Evolutionary conservation across 805 yeast genomes (phyloP).

Genomic region (Sugiyamaella smithiae): DNA sequence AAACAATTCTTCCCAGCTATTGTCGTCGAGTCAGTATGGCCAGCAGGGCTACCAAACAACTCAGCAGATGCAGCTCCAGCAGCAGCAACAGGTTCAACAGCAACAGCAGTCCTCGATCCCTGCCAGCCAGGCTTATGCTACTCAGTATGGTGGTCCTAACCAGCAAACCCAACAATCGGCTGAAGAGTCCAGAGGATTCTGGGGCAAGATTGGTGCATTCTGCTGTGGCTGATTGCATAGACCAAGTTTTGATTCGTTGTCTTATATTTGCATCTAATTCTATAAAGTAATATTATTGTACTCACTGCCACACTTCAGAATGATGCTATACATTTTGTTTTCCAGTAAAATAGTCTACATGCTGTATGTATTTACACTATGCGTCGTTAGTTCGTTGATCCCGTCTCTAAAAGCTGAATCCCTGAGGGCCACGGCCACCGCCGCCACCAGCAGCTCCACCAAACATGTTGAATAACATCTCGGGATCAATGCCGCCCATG

Average conservation of each 20-base stretch:
- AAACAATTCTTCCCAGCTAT: slow-evolving; percentile 21
- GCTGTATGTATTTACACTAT: no score
- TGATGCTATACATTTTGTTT: no score
- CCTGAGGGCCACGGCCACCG: slow-evolving; percentile 17
- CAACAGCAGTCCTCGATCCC: slow-evolving; percentile 19
- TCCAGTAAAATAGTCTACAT: no score
- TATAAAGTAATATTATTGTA: slow-evolving; percentile 1
- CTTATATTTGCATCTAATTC: background rate
- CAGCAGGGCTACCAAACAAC: slow-evolving; percentile 17
- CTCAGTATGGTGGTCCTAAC: slow-evolving; percentile 2
- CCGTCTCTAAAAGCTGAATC: slow-evolving; percentile 10
- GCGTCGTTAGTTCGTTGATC: background rate
- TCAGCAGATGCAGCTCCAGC: slow-evolving; percentile 19
- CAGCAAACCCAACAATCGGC: slow-evolving; percentile 13
- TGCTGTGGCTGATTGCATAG: slow-evolving; percentile 32
- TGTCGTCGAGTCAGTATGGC: slow-evolving; percentile 21
- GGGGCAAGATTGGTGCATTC: slow-evolving; percentile 31
- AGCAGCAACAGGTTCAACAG: slow-evolving; percentile 18
- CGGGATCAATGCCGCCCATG: slow-evolving; percentile 36
- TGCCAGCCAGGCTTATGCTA: slow-evolving; percentile 19
- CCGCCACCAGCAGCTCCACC: slow-evolving; percentile 31
- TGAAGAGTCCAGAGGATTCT: slow-evolving; percentile 31
- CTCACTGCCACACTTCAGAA: background rate
- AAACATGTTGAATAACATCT: slow-evolving; percentile 39
- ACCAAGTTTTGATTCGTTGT: background rate